phyloP scores from a whole-genome alignment of 75 land plant species.

The Sequoia sempervirens region DNA sequence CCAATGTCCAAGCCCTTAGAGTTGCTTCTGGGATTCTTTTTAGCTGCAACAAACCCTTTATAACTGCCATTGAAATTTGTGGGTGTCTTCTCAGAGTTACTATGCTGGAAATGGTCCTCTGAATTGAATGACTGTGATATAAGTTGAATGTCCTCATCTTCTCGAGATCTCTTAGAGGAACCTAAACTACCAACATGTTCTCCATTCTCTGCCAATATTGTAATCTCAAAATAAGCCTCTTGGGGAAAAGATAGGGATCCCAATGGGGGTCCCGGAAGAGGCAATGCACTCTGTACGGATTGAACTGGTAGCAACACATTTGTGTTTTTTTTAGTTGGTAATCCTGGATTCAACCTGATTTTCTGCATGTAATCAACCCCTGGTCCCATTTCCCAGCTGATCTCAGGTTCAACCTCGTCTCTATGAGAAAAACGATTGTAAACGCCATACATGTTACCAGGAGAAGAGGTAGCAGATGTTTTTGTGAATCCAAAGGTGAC shows the following conservation, averaged over 20 bases:
- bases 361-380: slow-evolving; percentile 43
- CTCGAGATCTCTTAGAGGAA: slow-evolving; percentile 37
- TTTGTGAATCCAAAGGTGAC: slow-evolving; percentile 54
- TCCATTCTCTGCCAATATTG: slow-evolving; percentile 27
- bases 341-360: slow-evolving; percentile 34
- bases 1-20: slow-evolving; percentile 1
- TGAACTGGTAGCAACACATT: slow-evolving; percentile 4
- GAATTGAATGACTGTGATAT: slow-evolving; percentile 14
- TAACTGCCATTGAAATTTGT: background rate
- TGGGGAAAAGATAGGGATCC: slow-evolving; percentile 63
- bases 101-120: slow-evolving; percentile 10
- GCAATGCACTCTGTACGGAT: slow-evolving; percentile 41
- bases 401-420: slow-evolving; percentile 20
- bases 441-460: slow-evolving; percentile 20
- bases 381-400: slow-evolving; percentile 24
- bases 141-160: slow-evolving; percentile 36
- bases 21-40: background rate
- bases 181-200: slow-evolving; percentile 1
- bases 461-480: slow-evolving; percentile 17
- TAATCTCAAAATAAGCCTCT: slow-evolving; percentile 77
- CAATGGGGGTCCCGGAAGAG: slow-evolving; percentile 75
- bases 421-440: slow-evolving; percentile 17
- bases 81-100: slow-evolving; percentile 5
- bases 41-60: background rate
- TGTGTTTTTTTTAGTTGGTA: background rate